phyloP scores from a whole-genome alignment of 257 asterid species.

The Solanum sejunctum region DNA sequence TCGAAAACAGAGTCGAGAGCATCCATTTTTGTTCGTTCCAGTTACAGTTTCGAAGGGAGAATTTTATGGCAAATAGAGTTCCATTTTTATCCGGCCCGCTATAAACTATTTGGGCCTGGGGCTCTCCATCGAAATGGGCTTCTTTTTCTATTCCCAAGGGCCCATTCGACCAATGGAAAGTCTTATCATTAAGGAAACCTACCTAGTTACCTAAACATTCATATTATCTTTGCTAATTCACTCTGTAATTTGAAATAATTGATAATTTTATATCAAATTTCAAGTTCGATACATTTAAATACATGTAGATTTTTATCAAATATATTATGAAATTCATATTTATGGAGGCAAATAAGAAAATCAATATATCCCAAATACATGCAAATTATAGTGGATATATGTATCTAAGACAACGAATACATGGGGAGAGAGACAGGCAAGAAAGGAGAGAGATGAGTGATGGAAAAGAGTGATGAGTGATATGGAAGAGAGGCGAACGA shows the following conservation, averaged over 20 bases:
- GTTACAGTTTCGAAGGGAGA: not conserved
- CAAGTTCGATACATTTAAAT: not conserved
- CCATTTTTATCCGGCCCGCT: not conserved
- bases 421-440: too few species aligned
- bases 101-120: not conserved
- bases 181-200: too few species aligned
- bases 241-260: not conserved
- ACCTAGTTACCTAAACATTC: too few species aligned
- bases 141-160: not conserved
- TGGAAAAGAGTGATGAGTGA: too few species aligned
- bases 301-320: too few species aligned
- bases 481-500: too few species aligned
- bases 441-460: too few species aligned
- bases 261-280: not conserved
- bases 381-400: not conserved
- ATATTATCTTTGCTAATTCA: too few species aligned
- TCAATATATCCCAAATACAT: not conserved
- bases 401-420: too few species aligned
- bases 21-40: conserved; percentile 1
- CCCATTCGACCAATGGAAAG: not conserved
- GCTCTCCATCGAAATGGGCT: not conserved
- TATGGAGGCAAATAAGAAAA: not conserved
- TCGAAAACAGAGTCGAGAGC: conserved; percentile 15
- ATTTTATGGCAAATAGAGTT: not conserved
- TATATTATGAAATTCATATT: too few species aligned